Evolutionary conservation across 768 basidiomycete genomes (phyloP), one percentile per base, ranked within the genome.

Genomic region (Psilocybe subaeruginosa): DNA sequence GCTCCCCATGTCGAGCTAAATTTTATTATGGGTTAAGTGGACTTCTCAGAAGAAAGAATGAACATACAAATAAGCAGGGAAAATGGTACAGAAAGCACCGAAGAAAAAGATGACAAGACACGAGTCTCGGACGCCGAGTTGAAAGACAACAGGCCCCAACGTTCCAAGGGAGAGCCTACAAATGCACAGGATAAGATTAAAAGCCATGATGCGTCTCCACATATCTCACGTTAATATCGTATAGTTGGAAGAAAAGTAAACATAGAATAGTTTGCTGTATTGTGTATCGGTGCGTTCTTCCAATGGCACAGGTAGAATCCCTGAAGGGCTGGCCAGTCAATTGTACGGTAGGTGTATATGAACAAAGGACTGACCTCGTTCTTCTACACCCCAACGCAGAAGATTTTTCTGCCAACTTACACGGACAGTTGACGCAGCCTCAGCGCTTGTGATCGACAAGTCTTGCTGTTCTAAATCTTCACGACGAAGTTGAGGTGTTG

Each of bases 1-100:
- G 93, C 89, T 9, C 94, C 92, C 84, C 91, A 93, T n/a, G 88
- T 91, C 3, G 78, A 68, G 30, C 80, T 81, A 52, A 3, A 19
- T 33, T 12, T 2, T 17, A 31, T 2, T 7, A 16, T 33, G 17
- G 37, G 56, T 50, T 31, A 33, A 33, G 17, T 11, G 12, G 23
- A 54, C 37, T 29, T 58, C 23, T 11, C 61, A 64, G 9, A 19
- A 41, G 29, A 23, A 19, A 31, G 45, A 39, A 3, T 11, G 14
- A 9, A 51, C 74, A 51, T 54, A 86, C 84, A 89, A 72, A 67
- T 89, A 90, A 11, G 86, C 85, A 3, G 89, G 87, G 8, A 84
- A 78, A 0, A 79, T 56, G 59, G 79, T 82, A 43, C 82, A 86
- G 14, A 90, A 63, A 53, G 88, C 51, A 69, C 87, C 87, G 77